phyloP scores from a whole-genome alignment of 352 stramenopile species.

The Pythium sukuiense region DNA sequence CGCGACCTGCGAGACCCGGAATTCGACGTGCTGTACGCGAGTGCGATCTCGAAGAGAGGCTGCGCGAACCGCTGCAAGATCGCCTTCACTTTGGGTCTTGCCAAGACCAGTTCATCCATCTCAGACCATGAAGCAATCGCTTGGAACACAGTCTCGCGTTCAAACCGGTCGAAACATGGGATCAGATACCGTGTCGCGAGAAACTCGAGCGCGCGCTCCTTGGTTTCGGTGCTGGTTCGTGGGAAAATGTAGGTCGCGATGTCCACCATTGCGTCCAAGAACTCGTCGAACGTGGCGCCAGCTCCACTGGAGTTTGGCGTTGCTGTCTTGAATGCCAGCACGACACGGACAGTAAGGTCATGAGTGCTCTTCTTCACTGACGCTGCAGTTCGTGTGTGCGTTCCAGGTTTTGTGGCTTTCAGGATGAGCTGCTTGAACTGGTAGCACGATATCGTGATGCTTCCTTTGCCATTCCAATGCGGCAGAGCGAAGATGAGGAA shows the following conservation, averaged over 20 bases:
- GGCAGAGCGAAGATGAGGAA: slow-evolving; percentile 63
- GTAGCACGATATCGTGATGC: slow-evolving; percentile 49
- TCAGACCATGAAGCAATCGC: slow-evolving; percentile 38
- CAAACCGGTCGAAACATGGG: slow-evolving; percentile 32
- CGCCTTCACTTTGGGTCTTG: slow-evolving; percentile 24
- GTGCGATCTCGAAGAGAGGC: slow-evolving; percentile 39
- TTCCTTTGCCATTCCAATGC: slow-evolving; percentile 41
- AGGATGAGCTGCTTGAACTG: slow-evolving; percentile 68
- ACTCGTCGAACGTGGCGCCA: slow-evolving; percentile 51
- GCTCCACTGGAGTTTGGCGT: slow-evolving; percentile 25
- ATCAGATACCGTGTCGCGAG: slow-evolving; percentile 40
- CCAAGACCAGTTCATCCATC: slow-evolving; percentile 38
- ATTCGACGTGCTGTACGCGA: slow-evolving; percentile 50
- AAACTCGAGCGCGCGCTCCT: slow-evolving; percentile 41
- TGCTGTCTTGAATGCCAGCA: slow-evolving; percentile 38
- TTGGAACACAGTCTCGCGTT: slow-evolving; percentile 8
- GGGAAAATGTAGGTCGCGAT: slow-evolving; percentile 45
- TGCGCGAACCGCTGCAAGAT: slow-evolving; percentile 49
- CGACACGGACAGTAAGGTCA: slow-evolving; percentile 43
- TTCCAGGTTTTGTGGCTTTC: slow-evolving; percentile 28
- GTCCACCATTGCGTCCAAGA: slow-evolving; percentile 60
- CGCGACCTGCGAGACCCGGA: slow-evolving; percentile 27
- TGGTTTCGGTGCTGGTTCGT: slow-evolving; percentile 24
- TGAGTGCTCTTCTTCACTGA: slow-evolving; percentile 32
- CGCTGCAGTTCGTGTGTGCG: slow-evolving; percentile 12